Conservation (phyloP, 495 filamentous ascomycete genomes). For the Rusavskia elegans region DNA sequence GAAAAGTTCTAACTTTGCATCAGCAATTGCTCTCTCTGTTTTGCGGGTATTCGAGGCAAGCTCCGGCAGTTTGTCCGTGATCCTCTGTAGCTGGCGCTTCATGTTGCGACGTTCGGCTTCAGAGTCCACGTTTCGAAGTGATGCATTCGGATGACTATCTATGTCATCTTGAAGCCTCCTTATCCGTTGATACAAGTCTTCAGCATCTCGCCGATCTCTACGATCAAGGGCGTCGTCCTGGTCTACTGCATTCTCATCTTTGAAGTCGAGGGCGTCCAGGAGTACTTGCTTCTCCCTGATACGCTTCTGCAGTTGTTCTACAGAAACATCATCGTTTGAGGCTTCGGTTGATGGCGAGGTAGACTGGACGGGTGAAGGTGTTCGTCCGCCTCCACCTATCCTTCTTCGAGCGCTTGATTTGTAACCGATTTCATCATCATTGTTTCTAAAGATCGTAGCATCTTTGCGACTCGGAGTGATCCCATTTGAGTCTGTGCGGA, state of each 20-base stretch:
- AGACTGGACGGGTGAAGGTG: slow-evolving; percentile 54
- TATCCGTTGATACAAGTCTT: slow-evolving; percentile 85
- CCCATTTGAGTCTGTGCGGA: slow-evolving; percentile 41
- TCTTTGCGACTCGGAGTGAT: slow-evolving; percentile 57
- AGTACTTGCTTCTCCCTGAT: slow-evolving; percentile 90
- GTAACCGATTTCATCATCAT: slow-evolving; percentile 71
- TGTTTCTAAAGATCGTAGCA: slow-evolving; percentile 91
- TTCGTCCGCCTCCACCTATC: slow-evolving; percentile 52
- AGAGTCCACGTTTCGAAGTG: slow-evolving; percentile 56
- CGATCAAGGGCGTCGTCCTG: slow-evolving; percentile 88
- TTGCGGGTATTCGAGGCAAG: slow-evolving; percentile 82
- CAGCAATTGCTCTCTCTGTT: slow-evolving; percentile 81
- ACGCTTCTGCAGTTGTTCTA: slow-evolving; percentile 83
- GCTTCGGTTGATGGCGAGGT: slow-evolving; percentile 55
- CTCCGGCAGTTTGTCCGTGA: slow-evolving; percentile 81
- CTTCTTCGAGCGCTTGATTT: slow-evolving; percentile 85
- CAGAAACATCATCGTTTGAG: slow-evolving; percentile 61
- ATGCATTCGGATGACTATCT: slow-evolving; percentile 72
- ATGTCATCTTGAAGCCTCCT: slow-evolving; percentile 95
- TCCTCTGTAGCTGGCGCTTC: slow-evolving; percentile 72
- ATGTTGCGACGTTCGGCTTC: slow-evolving; percentile 74
- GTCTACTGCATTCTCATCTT: slow-evolving; percentile 76
- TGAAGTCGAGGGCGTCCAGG: slow-evolving; percentile 94
- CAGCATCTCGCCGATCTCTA: slow-evolving; percentile 77
- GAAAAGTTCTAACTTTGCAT: slow-evolving; percentile 88